Evolutionary conservation across 2,329 filamentous ascomycete species (phyloP), one percentile per base, ranked within the genome.

Genomic region (Ceratocystis cubensis): DNA sequence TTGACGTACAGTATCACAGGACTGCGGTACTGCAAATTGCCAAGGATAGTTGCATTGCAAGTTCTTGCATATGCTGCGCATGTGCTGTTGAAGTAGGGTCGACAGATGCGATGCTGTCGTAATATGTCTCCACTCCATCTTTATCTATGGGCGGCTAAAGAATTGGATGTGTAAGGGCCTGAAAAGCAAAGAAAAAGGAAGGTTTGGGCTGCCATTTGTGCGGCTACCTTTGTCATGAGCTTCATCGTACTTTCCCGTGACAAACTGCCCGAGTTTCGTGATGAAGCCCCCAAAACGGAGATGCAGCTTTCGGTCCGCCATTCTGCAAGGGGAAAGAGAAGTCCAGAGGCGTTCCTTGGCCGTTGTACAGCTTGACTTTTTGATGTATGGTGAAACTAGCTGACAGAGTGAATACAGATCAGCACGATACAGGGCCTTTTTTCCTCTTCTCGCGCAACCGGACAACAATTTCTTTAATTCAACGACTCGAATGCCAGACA

Each of bases 331-430:
- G 53, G 53, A 7, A 59, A 10, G 33, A 4, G 17, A 59, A n/a
- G 6, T 25, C 8, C 7, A 17, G 53, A 57, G 53, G 17, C 53
- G 28, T n/a, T 33, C 5, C 28, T n/a, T 37, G 53, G 28, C 28
- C 28, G 53, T 59, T 20, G 28, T 59, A 59, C 53, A 59, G 53
- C 25, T 33, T 33, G 53, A 33, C 25, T 30, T 59, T 25, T 59
- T 59, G 53, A 59, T 30, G 53, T 28, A 59, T 15, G 7, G 53
- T 59, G 53, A 59, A 59, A 59, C 53, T 25, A 59, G 53, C 53
- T 20, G 33, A 59, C 28, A 37, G 15, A 8, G 25, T 10, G 28
- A 59, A 33, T 33, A 30, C 53, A 30, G 53, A 25, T 17, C 46
- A 22, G 17, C 46, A 50, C 10, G 6, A 50, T n/a, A 20, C 46